Evolutionary conservation across 2,329 filamentous ascomycete species (phyloP), one percentile per base, ranked within the genome.

Genomic region (Curvularia eragrostidis): DNA sequence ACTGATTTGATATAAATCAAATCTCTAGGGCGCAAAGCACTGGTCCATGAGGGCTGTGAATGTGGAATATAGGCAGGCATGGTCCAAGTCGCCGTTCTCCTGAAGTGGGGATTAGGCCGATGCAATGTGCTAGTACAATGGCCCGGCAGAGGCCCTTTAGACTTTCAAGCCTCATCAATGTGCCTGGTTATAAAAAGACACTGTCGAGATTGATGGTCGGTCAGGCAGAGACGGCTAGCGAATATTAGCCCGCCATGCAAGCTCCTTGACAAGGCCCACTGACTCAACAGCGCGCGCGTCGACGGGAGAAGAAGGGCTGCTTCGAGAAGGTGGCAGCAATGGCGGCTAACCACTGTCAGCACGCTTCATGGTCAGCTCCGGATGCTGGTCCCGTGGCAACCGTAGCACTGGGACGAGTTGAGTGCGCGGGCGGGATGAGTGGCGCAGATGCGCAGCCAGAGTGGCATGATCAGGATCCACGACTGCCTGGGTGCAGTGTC

Each of bases 151-250:
- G 57, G 52, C 55, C 38, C 64, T 61, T 66, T 63, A 54, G 56
- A 59, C 58, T 62, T 61, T 70, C 63, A 65, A 73, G 67, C 67
- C 71, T 74, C 69, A 72, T 68, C 66, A 66, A 68, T 65, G 57
- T 63, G 61, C 58, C 57, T 66, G 59, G 56, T 59, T 46, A 46
- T 30, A 52, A 47, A 32, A 41, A 48, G 41, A 59, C 58, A 58
- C n/a, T 61, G 63, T 59, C 63, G 55, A 58, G 15, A 61, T 59
- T 53, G 58, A 70, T 65, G 65, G 63, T 53, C 49, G 23, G 59
- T 47, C 49, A 53, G 60, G 56, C 64, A 41, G 65, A 67, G 39
- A 41, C 43, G 67, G 68, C 65, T 72, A 71, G 69, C 44, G 47
- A 57, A 28, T 64, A 36, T 36, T 65, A 70, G 62, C 62, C 67